Base-by-base conservation (phyloP, 352 stramenopile species). In the Globisporangium cederbergense region DNA sequence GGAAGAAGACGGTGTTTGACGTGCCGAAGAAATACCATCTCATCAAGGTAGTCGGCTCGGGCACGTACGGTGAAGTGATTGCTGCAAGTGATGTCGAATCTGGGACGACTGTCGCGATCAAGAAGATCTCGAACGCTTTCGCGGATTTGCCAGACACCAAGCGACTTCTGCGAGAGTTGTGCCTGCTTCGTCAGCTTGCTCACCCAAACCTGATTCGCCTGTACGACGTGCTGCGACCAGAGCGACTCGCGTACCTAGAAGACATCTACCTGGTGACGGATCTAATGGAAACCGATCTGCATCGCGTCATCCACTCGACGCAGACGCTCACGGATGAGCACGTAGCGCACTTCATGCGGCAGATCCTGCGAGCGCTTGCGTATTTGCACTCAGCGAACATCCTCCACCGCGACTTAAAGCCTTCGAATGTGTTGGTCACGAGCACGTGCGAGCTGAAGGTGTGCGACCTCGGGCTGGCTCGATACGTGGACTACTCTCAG, bases 301-400 rank as follows among this genome's bases (percentile, higher is more conserved):
- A 97, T 52, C 87, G 86, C 3, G 88, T 98, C 2, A 97, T 98
- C 60, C 92, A 97, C 61, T 95, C 82, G 18, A 93, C 84, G 2
- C 92, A 98, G 70, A 94, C 84, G 14, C 77, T 97, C 18, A 97
- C 89, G 3, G 90, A 97, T 58, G 89, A 97, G 58, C 92, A 98
- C 66, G 84, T 97, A 13, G 87, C 93, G 22, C 98, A 98, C 67
- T 99, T 99, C 72, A 85, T 99, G 66, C 98, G 98, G 50, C 96
- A 99, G 76, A 97, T 99, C 58, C 71, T 99, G 18, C 87, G 92
- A 45, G 96, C 91, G 1, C 71, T 99, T n/a, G 96, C 97, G 59
- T 99, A 98, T 65, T 87, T 99, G 61, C 97, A 99, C 78, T 98
- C 92, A 13, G 95, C 93, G 9, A 95, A 97, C 58, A 95, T 99